Evolutionary conservation across 23 red algal species (phyloP), one percentile per base, ranked within the genome.

Genomic region (Gracilaria domingensis): DNA sequence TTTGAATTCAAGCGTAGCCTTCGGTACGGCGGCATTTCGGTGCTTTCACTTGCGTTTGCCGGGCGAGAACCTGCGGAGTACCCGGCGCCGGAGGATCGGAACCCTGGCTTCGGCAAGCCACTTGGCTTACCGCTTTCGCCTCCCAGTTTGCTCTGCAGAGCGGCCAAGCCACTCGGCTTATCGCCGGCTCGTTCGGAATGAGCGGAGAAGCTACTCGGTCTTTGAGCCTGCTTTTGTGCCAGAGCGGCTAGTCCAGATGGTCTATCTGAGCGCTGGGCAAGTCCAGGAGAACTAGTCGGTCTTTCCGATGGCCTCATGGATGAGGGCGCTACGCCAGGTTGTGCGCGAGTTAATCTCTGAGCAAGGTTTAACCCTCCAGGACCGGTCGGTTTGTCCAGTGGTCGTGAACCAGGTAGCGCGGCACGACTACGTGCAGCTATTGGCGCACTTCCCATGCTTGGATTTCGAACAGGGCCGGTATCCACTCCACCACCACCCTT

Each of bases 201-300:
- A n/a, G 36, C 8, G 45, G 69, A 47, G 24, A 28, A 28, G 72
- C 38, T 77, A 30, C 40, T 49, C 40, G 72, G 45, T n/a, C 72
- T 77, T 50, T 77, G 72, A 48, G 72, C 21, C 45, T 77, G 72
- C 24, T 25, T 77, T 23, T 49, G 72, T 29, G 72, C 39, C 45
- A 77, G 72, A n/a, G 39, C 38, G 16, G 39, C 17, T 25, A 48
- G 40, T 28, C 39, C 72, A 0, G 39, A 25, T 11, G 45, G 72
- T 25, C 28, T 77, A 0, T 77, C 40, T 50, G 20, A 6, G 9
- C 23, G 69, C 69, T 40, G 40, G 20, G n/a, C n/a, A 12, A 77
- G 42, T 13, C 72, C 72, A 3, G 42, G 40, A 14, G 45, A 25
- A 37, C 72, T 51, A 9, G 40, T 49, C 45, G 72, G 72, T 77